A percentile compares a stretch with the other conserved stretches of the same genome.
Evolutionary conservation across 306 rosid genomes (phyloP).

Genomic region (Ceratonia siliqua): DNA sequence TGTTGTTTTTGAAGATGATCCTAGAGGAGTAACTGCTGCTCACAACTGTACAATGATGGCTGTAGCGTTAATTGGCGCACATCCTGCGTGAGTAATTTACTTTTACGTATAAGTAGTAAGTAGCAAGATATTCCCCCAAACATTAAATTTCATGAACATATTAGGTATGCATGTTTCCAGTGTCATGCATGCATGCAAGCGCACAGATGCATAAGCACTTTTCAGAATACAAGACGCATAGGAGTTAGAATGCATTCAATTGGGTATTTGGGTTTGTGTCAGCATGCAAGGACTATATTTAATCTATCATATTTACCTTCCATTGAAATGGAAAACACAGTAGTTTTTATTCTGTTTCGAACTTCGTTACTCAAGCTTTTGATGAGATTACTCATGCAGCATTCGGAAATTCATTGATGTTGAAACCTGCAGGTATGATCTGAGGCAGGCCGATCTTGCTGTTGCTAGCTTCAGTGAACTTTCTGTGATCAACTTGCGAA

Average conservation of each 20-base stretch:
- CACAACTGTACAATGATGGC: constrained; percentile 99
- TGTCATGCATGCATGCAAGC: background rate
- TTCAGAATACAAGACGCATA: background rate
- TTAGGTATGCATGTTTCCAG: constrained; percentile 6
- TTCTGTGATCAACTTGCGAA: constrained; percentile 91
- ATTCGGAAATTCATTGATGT: constrained; percentile 30
- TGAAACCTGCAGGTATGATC: constrained; percentile 70
- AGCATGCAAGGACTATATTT: background rate
- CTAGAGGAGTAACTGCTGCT: constrained; percentile 95
- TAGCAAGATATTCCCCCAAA: background rate
- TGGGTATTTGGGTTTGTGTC: background rate
- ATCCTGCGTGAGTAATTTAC: constrained; percentile 76
- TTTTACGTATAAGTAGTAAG: background rate
- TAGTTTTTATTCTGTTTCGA: constrained; percentile 5
- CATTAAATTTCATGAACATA: constrained; percentile 3
- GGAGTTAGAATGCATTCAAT: background rate
- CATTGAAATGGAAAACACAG: background rate
- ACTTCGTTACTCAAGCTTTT: background rate
- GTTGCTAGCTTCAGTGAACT: constrained; percentile 85
- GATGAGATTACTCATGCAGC: constrained; percentile 13
- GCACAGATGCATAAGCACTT: background rate
- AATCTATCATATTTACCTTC: constrained; percentile 8
- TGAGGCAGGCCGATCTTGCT: constrained; percentile 98
- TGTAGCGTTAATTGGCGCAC: constrained; percentile 80
- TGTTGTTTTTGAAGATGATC: constrained; percentile 96